Evolutionary conservation across 129 eudicot species (phyloP), one percentile per base, ranked within the genome.

Genomic region (Flaveria sonorensis): DNA sequence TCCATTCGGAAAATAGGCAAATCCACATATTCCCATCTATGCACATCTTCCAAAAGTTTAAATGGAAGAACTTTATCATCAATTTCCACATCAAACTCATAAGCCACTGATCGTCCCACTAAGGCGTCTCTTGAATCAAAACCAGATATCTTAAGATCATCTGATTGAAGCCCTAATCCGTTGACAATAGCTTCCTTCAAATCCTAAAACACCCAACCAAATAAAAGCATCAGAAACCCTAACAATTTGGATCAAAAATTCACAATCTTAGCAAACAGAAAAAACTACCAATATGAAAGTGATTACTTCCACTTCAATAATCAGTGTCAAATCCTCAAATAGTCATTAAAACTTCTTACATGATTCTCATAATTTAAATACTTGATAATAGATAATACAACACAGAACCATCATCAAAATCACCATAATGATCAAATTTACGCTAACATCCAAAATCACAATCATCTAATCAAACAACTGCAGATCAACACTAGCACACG

Each of bases 81-180:
- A 46, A 91, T 87, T 83, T 94, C 99, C 70, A 94, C 87, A 76
- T 95, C 97, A 64, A 95, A 91, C 77, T 89, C 99, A 82, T 95
- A 91, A 6, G 95, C 95, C 60, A 92, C 86, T 0, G 97, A 95
- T 67, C 84, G 88, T 4, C 96, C 97, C 32, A 95, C 96, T 76
- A 89, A 83, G 10, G 89, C 90, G 50, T 95, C 97, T 82, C 89
- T 84, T 82, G 84, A 71, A 85, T 95, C 99, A 83, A 95, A 95
- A 67, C 95, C 99, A 18, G 96, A 74, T 80, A 89, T 85, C 90
- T 85, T 92, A 63, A 95, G 81, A 18, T 90, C 97, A 51, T 95
- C 99, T 42, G 88, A 87, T 77, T 91, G 92, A 72, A 95, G 89
- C 75, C 97, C 99, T 86, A 95, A 82, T 62, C 96, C 96, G 81